These are phyloP conservation scores for Myxozyma monticola DNA, from an alignment of 805 yeast species.

Conservation along the genomic window DNA sequence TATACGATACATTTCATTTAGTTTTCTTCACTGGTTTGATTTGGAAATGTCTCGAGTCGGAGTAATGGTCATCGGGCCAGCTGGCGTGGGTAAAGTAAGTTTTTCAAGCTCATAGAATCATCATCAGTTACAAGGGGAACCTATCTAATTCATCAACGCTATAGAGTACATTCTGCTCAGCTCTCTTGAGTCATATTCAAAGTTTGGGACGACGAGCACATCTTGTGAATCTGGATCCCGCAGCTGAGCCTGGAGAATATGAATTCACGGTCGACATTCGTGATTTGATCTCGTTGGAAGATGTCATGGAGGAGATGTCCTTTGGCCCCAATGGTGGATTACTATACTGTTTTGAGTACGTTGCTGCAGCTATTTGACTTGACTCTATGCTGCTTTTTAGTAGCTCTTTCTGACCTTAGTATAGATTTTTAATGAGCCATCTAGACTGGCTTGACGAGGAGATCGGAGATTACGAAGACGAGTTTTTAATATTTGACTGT, in stretches of 20 bases:
- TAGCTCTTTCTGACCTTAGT: background rate
- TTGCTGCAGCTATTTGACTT: background rate
- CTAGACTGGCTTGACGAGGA: conserved; percentile 97
- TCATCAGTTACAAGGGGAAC: background rate
- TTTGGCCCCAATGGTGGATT: conserved; percentile 95
- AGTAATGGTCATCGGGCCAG: conserved; percentile 91
- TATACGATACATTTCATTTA: too few species aligned
- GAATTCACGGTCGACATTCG: conserved; percentile 91
- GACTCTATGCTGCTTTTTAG: background rate
- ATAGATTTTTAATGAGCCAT: conserved; percentile 65
- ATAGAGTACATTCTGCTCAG: conserved; percentile 81
- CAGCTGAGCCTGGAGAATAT: conserved; percentile 89
- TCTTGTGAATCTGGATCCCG: conserved; percentile 93
- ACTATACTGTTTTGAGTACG: conserved; percentile 86
- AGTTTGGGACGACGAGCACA: conserved; percentile 90
- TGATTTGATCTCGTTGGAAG: conserved; percentile 85
- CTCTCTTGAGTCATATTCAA: conserved; percentile 84
- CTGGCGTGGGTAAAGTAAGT: conserved; percentile 83
- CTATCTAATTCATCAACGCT: too few species aligned
- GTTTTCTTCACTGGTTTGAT: too few species aligned
- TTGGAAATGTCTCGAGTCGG: conserved; percentile 94
- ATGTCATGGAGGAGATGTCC: conserved; percentile 92
- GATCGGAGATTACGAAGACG: conserved; percentile 93
- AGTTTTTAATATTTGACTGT: conserved; percentile 89
- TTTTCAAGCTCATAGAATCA: background rate